phyloP scores from a whole-genome alignment of 1,284 basidiomycete species.

The Cryptococcus wingfieldii region DNA sequence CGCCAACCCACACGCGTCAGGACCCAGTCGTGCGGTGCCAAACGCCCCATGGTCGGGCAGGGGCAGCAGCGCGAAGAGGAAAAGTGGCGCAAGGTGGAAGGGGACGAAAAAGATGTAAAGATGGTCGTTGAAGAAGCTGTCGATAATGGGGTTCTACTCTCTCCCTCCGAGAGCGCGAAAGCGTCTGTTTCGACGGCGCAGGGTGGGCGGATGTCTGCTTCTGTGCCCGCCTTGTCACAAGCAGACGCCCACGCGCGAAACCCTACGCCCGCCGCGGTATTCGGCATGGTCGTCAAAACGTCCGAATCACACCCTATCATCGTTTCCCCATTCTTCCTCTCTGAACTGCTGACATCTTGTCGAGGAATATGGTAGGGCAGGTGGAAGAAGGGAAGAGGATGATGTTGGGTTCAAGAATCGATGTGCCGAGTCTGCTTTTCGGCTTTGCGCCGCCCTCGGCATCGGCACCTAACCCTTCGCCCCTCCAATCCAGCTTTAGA shows the following conservation, averaged over 20 bases:
- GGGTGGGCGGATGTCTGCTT: slow-evolving; percentile 19
- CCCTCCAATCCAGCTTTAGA: slow-evolving; percentile 1
- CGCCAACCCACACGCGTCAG: slow-evolving; percentile 2
- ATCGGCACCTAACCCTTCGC: slow-evolving; percentile 18
- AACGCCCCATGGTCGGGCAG: slow-evolving; percentile 21
- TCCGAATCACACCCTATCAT: slow-evolving; percentile 80
- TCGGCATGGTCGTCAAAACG: slow-evolving; percentile 57
- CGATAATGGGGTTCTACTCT: slow-evolving; percentile 24
- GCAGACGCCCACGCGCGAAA: slow-evolving; percentile 1
- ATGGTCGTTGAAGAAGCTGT: slow-evolving; percentile 40
- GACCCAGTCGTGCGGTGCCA: slow-evolving; percentile 39
- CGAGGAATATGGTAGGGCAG: slow-evolving; percentile 32
- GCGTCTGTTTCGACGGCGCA: background rate
- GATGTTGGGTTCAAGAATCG: slow-evolving; percentile 33
- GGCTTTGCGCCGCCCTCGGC: slow-evolving; percentile 49
- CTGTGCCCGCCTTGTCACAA: slow-evolving; percentile 24
- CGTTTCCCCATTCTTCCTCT: slow-evolving; percentile 52
- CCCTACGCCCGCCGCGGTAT: slow-evolving; percentile 15
- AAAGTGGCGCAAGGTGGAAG: slow-evolving; percentile 38
- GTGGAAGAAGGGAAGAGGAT: slow-evolving; percentile 5
- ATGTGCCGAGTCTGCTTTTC: slow-evolving; percentile 54
- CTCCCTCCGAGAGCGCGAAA: slow-evolving; percentile 1
- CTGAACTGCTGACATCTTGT: slow-evolving; percentile 31
- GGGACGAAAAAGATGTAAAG: slow-evolving; percentile 11
- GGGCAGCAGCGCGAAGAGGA: slow-evolving; percentile 20